phyloP scores from a whole-genome alignment of 2,329 filamentous ascomycete genomes.

The Sporothrix pallida region DNA sequence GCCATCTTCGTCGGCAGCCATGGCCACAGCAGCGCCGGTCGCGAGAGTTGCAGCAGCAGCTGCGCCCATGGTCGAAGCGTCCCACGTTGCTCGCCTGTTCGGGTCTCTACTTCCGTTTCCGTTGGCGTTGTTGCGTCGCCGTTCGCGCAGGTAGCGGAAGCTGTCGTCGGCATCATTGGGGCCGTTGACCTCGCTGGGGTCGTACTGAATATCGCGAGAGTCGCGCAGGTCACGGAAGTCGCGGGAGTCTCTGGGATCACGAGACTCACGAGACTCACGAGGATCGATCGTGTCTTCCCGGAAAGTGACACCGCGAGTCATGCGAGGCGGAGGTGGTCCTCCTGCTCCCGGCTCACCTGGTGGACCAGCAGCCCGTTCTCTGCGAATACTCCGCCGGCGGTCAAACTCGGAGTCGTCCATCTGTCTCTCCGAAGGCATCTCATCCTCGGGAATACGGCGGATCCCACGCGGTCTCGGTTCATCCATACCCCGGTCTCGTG shows the following conservation, averaged over 20 bases:
- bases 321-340: not conserved
- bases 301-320: conserved; percentile 22
- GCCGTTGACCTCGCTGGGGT: not conserved
- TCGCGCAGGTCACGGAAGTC: conserved; percentile 24
- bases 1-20: conserved; percentile 1
- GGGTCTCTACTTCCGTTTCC: not conserved
- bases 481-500: not conserved
- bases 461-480: not conserved
- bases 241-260: not conserved
- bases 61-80: conserved; percentile 7
- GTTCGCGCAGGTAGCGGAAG: conserved; percentile 26
- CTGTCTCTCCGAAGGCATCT: too few species aligned
- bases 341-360: not conserved
- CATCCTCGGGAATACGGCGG: not conserved
- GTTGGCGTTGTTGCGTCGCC: conserved; percentile 16
- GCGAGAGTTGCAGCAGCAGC: conserved; percentile 13
- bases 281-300: conserved; percentile 12
- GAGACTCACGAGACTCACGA: not conserved
- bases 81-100: conserved; percentile 17
- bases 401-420: not conserved
- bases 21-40: conserved; percentile 1
- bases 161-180: conserved; percentile 20
- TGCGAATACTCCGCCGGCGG: conserved; percentile 13
- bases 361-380: not conserved
- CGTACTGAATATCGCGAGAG: conserved; percentile 24